Conservation (phyloP, 176 grass and related monocot genomes). For the Aegilops longissima region DNA sequence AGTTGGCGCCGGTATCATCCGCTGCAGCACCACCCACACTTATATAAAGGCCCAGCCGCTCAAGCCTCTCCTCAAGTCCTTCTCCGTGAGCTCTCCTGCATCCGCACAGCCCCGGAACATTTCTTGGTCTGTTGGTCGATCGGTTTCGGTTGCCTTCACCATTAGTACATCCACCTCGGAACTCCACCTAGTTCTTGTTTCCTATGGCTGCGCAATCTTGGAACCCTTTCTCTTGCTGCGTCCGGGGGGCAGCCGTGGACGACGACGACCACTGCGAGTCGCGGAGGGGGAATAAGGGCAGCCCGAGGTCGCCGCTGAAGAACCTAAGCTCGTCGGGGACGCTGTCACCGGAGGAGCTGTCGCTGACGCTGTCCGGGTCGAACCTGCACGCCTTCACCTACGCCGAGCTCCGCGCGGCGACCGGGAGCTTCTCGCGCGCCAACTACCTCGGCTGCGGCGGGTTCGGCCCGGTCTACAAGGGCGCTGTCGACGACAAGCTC, state of each 20-base stretch:
- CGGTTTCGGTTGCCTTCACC: background rate
- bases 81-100: background rate
- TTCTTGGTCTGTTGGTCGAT: background rate
- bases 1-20: background rate
- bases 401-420: slow-evolving; percentile 59
- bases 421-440: slow-evolving; percentile 53
- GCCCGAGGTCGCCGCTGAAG: slow-evolving; percentile 48
- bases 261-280: background rate
- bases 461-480: slow-evolving; percentile 77
- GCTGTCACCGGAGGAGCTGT: slow-evolving; percentile 76
- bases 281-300: slow-evolving; percentile 13
- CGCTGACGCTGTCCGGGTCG: slow-evolving; percentile 60
- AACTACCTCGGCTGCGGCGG: slow-evolving; percentile 90
- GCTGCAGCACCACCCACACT: background rate
- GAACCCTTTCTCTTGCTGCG: slow-evolving; percentile 44
- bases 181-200: background rate
- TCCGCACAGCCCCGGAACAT: background rate
- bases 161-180: background rate
- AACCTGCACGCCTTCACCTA: slow-evolving; percentile 81
- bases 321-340: slow-evolving; percentile 65
- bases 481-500: slow-evolving; percentile 56
- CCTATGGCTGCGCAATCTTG: slow-evolving; percentile 16
- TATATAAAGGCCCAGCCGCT: slow-evolving; percentile 40
- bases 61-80: background rate
- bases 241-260: background rate